A percentile compares a stretch with the other conserved stretches of the same genome.
Conservation (phyloP, 768 basidiomycete genomes). For the Tremella mesenterica region DNA sequence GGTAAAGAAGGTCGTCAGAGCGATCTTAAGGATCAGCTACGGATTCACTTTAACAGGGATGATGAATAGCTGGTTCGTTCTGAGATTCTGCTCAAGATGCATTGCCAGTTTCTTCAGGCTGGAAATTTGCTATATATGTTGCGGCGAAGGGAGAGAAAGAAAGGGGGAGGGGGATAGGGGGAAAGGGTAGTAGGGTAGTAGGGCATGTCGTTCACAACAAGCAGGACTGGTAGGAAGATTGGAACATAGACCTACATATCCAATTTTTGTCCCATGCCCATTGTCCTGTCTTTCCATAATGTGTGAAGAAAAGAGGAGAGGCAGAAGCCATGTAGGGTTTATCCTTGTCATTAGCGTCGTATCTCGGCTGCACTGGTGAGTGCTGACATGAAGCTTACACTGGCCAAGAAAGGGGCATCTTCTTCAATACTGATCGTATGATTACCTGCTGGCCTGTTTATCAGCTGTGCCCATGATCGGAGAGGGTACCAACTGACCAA, state of each 20-base stretch:
- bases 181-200: not conserved
- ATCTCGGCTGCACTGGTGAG: not conserved
- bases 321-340: constrained; percentile 45
- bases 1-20: constrained; percentile 42
- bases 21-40: constrained; percentile 20
- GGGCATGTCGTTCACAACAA: not conserved
- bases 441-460: constrained; percentile 28
- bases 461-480: not conserved
- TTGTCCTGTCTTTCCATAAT: constrained; percentile 40
- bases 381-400: constrained; percentile 15
- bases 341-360: constrained; percentile 3
- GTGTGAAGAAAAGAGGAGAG: constrained; percentile 43
- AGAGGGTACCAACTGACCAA: constrained; percentile 27
- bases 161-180: not conserved
- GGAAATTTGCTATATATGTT: not conserved
- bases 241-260: constrained; percentile 35
- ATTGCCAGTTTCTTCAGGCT: not conserved
- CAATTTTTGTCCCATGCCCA: constrained; percentile 46
- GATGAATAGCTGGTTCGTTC: not conserved
- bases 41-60: no score
- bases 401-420: constrained; percentile 33
- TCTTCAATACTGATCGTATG: constrained; percentile 18
- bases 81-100: not conserved
- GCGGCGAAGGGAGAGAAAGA: not conserved
- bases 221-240: not conserved